Conservation (phyloP, 805 yeast species). For the Wickerhamiella azyma region DNA sequence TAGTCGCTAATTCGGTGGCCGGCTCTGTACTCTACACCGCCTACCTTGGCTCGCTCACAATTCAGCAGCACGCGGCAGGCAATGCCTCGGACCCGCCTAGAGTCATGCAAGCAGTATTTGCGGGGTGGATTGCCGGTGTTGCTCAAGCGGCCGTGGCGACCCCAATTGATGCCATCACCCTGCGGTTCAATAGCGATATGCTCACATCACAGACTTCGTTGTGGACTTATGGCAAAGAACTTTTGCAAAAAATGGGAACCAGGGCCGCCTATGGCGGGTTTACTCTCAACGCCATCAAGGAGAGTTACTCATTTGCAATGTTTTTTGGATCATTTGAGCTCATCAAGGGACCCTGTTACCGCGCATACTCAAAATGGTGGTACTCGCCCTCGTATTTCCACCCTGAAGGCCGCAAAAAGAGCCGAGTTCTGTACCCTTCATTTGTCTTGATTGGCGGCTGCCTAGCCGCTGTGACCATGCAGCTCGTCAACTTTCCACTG, state of each 20-base stretch:
- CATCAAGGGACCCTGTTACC: slow-evolving; percentile 41
- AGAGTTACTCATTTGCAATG: slow-evolving; percentile 66
- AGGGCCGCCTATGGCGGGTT: slow-evolving; percentile 85
- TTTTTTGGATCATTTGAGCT: slow-evolving; percentile 72
- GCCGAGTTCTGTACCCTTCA: slow-evolving; percentile 44
- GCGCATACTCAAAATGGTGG: slow-evolving; percentile 22
- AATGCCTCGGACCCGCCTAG: slow-evolving; percentile 38
- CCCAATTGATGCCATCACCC: slow-evolving; percentile 81
- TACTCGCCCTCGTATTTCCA: slow-evolving; percentile 19
- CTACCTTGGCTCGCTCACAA: slow-evolving; percentile 36
- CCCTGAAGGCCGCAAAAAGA: slow-evolving; percentile 21
- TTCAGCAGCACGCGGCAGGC: slow-evolving; percentile 14
- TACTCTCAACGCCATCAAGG: slow-evolving; percentile 63
- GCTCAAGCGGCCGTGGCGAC: slow-evolving; percentile 85
- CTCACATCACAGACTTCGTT: slow-evolving; percentile 57
- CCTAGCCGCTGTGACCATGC: slow-evolving; percentile 63
- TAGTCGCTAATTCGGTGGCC: slow-evolving; percentile 77
- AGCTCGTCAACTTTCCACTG: slow-evolving; percentile 73
- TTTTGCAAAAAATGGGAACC: slow-evolving; percentile 59
- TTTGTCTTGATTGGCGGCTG: slow-evolving; percentile 77
- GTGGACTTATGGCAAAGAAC: slow-evolving; percentile 62
- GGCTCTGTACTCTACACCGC: slow-evolving; percentile 79
- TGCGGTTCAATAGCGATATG: slow-evolving; percentile 67
- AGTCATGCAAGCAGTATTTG: slow-evolving; percentile 35
- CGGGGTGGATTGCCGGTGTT: slow-evolving; percentile 79